Conservation (phyloP, 2,329 filamentous ascomycete genomes). For the Nigrospora sphaerica region DNA sequence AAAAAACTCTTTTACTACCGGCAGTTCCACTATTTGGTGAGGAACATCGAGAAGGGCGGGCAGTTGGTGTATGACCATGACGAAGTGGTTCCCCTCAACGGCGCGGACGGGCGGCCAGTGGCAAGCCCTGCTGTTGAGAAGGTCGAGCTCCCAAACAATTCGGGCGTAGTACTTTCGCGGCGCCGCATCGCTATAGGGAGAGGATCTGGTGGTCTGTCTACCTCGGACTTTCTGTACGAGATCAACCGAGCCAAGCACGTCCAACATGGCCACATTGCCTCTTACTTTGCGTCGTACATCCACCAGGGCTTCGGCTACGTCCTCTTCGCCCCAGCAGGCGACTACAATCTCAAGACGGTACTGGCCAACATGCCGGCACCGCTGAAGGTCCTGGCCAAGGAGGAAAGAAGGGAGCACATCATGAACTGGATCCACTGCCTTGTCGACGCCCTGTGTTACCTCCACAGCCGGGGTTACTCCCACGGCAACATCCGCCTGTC, state of each 20-base stretch:
- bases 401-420: conserved; percentile 49
- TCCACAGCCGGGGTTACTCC: conserved; percentile 57
- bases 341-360: conserved; percentile 61
- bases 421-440: conserved; percentile 73
- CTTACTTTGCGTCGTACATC: conserved; percentile 64
- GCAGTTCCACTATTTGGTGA: conserved; percentile 66
- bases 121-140: conserved; percentile 39
- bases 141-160: conserved; percentile 56
- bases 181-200: conserved; percentile 48
- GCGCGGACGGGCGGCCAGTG: conserved; percentile 49
- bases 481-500: conserved; percentile 67
- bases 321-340: conserved; percentile 58
- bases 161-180: conserved; percentile 49
- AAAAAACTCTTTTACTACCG: conserved; percentile 57
- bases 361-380: conserved; percentile 55
- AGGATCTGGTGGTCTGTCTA: conserved; percentile 34
- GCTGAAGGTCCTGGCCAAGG: conserved; percentile 56
- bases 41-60: conserved; percentile 51
- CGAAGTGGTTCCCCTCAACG: conserved; percentile 63
- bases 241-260: conserved; percentile 51
- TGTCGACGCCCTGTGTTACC: conserved; percentile 57
- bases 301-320: conserved; percentile 57
- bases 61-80: conserved; percentile 59
- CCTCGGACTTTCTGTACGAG: conserved; percentile 53
- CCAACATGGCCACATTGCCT: conserved; percentile 63